Evolutionary conservation across 805 yeast species (phyloP), one percentile per base, ranked within the genome.

Genomic region (Teunomyces tritomae): DNA sequence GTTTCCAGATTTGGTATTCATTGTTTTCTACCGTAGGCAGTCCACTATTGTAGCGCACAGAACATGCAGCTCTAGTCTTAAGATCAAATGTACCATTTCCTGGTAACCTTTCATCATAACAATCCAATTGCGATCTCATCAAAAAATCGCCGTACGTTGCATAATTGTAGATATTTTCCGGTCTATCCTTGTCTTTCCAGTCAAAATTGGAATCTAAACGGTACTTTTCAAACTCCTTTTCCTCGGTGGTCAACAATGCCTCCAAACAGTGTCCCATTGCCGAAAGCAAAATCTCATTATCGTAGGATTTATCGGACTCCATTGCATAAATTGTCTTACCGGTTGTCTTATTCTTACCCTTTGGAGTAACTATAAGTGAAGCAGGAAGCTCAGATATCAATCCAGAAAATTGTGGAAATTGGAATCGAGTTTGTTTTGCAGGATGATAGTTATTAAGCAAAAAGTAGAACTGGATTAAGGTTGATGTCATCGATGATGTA

Each of bases 11-110:
- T 55, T 83, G 85, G 61, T 92, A 91, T 0, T 87, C 79, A 16
- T 82, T 83, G 47, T 77, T 77, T 43, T 73, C 71, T 9, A 65
- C 57, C 47, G 82, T 81, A 3, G 82, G 80, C 57, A 81, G 79
- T n/a, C 74, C 68, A 36, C 85, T 64, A 66, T 92, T 96, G 62
- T 86, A 81, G 39, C 98, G 74, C 0, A 92, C 82, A 0, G 96
- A 87, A 48, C 89, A 83, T 0, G 87, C 96, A 0, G 97, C 98
- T 52, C 99, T 71, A 0, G 97, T 87, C 58, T 92, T 92, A 48
- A 92, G 68, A 65, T 92, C 99, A 73, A 94, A 92, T 0, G 90
- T 84, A 0, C 97, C 97, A 3, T 85, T 83, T 0, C 96, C 96
- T 0, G 97, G 97, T 32, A 94, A 70, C 32, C 87, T 68, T 0